These are phyloP conservation scores for Cyathus striatus DNA, from an alignment of 768 basidiomycete species.

Conservation along the genomic window DNA sequence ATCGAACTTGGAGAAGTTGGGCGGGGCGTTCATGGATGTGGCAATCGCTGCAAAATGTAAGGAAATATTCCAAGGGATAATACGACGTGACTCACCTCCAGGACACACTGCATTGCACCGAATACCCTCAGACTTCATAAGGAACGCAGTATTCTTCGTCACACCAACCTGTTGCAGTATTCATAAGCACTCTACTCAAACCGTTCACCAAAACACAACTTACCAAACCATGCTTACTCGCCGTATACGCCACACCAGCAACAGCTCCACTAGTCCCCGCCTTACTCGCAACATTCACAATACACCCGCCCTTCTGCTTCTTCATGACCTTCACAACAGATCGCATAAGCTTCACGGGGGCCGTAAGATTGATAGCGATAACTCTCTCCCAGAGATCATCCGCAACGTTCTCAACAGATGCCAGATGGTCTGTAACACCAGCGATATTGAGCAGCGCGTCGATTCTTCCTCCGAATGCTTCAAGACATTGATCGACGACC, in stretches of 20 bases:
- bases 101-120: slow-evolving; percentile 12
- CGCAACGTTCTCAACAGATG: neutral
- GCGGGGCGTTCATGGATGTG: neutral
- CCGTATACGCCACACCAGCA: slow-evolving; percentile 12
- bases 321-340: slow-evolving; percentile 10
- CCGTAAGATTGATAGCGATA: slow-evolving; percentile 4
- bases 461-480: slow-evolving; percentile 3
- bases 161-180: slow-evolving; percentile 4
- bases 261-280: slow-evolving; percentile 8
- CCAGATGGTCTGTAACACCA: slow-evolving; percentile 1
- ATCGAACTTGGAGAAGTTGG: neutral
- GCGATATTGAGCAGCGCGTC: slow-evolving; percentile 6
- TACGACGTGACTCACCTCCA: slow-evolving; percentile 4
- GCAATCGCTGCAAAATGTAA: neutral
- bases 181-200: neutral
- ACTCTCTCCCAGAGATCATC: slow-evolving; percentile 5
- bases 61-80: neutral
- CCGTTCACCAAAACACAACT: neutral
- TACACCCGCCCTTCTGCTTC: slow-evolving; percentile 8
- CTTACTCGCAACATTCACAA: slow-evolving; percentile 12
- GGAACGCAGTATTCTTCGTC: slow-evolving; percentile 12
- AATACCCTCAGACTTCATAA: slow-evolving; percentile 11
- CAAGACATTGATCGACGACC: slow-evolving; percentile 1
- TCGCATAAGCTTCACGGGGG: slow-evolving; percentile 10
- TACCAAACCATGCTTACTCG: slow-evolving; percentile 10